Conservation (phyloP, 139 green algal species). For the Tetraselmis chui region DNA sequence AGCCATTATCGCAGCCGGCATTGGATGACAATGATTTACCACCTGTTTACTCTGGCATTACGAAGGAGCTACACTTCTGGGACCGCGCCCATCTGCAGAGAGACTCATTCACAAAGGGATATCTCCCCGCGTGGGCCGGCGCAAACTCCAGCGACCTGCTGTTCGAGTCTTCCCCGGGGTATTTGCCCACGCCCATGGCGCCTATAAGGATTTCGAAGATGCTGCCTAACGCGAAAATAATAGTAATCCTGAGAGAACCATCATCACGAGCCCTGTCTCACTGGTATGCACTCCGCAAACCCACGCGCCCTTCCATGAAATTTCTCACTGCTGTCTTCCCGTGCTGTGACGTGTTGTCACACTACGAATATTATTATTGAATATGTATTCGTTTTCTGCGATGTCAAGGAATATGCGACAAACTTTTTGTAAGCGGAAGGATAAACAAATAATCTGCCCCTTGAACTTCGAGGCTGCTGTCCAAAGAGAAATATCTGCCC, state of each 20-base stretch:
- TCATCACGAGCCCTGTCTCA: neutral
- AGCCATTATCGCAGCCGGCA: neutral
- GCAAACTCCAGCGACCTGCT: neutral
- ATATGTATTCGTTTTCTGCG: too few species aligned
- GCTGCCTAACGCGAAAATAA: neutral
- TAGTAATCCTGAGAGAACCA: neutral
- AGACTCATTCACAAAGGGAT: neutral
- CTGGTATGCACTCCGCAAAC: neutral
- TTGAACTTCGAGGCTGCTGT: neutral
- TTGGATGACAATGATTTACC: neutral
- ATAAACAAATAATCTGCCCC: neutral
- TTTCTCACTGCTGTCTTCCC: too few species aligned
- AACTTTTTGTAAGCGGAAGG: neutral
- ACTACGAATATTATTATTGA: too few species aligned
- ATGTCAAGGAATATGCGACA: neutral
- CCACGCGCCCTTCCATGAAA: too few species aligned
- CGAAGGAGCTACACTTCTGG: neutral
- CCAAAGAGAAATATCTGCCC: neutral
- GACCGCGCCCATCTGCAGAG: neutral
- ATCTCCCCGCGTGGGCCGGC: neutral
- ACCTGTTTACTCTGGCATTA: neutral
- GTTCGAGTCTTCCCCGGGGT: neutral
- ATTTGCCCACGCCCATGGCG: neutral
- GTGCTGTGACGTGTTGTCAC: too few species aligned
- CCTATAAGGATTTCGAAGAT: neutral